Evolutionary conservation across 495 filamentous ascomycete species (phyloP).

Genomic region (Podospora appendiculata): DNA sequence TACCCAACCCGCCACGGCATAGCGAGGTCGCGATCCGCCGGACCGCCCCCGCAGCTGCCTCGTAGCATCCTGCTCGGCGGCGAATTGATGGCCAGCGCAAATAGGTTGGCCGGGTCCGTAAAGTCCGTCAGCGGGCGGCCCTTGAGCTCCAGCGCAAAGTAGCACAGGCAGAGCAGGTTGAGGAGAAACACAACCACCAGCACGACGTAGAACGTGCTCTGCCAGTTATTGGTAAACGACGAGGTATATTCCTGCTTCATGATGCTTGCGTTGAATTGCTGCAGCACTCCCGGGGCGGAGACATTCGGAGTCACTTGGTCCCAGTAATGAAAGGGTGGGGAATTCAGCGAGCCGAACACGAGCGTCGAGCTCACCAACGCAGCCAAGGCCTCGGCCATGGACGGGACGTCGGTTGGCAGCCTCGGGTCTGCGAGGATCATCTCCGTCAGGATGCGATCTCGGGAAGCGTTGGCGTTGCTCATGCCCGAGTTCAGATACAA

Average conservation of each 20-base stretch:
- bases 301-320: slow-evolving; percentile 17
- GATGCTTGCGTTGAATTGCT: slow-evolving; percentile 51
- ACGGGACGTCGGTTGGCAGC: slow-evolving; percentile 40
- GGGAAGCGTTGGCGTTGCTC: slow-evolving; percentile 49
- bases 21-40: no score
- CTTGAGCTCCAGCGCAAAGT: slow-evolving; percentile 17
- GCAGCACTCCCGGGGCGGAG: slow-evolving; percentile 28
- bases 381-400: slow-evolving; percentile 58
- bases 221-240: slow-evolving; percentile 47
- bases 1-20: neutral
- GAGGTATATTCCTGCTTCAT: slow-evolving; percentile 56
- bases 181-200: slow-evolving; percentile 6
- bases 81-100: slow-evolving; percentile 60
- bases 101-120: slow-evolving; percentile 67
- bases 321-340: slow-evolving; percentile 50
- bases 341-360: slow-evolving; percentile 39
- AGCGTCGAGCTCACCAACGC: slow-evolving; percentile 59
- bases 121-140: slow-evolving; percentile 44
- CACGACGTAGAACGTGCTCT: slow-evolving; percentile 37
- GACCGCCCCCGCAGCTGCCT: slow-evolving; percentile 11
- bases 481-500: slow-evolving; percentile 55
- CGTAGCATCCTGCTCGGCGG: slow-evolving; percentile 46
- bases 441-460: slow-evolving; percentile 56
- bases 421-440: slow-evolving; percentile 24
- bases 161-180: slow-evolving; percentile 7